Base-by-base conservation (phyloP, 2,329 filamentous ascomycete species). In the Ambrosiella cleistominuta region DNA sequence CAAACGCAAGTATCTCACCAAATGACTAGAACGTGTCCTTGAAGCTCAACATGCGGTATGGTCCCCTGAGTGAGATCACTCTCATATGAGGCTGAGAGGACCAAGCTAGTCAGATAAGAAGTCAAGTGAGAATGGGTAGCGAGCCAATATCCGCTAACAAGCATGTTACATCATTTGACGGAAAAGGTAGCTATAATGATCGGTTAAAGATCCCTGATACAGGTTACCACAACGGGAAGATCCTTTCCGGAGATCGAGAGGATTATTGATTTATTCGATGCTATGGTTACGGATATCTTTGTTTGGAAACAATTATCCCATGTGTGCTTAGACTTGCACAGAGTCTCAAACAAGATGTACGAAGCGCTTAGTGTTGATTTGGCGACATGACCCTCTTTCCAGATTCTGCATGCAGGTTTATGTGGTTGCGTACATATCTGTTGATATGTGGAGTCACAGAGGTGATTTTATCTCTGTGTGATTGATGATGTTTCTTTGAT, bases 1-100 rank as follows among this genome's bases (percentile, higher is more conserved):
- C 45, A 61, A 62, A 63, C 44, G 56, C 27, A 57, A 44, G 38
- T 44, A 53, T 8, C 12, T 60, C 11, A 38, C 27, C 13, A 53
- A 60, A 27, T 60, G 59, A 60, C 51, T 51, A 57, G 57, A 39
- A 27, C 56, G 52, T 19, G 50, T 49, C 19, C 15, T 60, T 1
- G 59, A 60, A 27, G 38, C 37, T 13, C 59, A 60, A 38, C 56
- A 52, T 37, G 54, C 44, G n/a, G 44, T 56, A 15, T 60, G 59
- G 59, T 60, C 58, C 9, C 56, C 56, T 53, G 49, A 44, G 19
- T 60, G 17, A 50, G 19, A 27, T 27, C 27, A 27, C 27, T 27
- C 27, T 27, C 27, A 47, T n/a, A 4, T 15, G 44, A 47, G 44
- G 15, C 44, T 13, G 44, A 27, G 27, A 27, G 27, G 27, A 27